phyloP scores from a whole-genome alignment of 139 green algal species.

The Volvox africanus region DNA sequence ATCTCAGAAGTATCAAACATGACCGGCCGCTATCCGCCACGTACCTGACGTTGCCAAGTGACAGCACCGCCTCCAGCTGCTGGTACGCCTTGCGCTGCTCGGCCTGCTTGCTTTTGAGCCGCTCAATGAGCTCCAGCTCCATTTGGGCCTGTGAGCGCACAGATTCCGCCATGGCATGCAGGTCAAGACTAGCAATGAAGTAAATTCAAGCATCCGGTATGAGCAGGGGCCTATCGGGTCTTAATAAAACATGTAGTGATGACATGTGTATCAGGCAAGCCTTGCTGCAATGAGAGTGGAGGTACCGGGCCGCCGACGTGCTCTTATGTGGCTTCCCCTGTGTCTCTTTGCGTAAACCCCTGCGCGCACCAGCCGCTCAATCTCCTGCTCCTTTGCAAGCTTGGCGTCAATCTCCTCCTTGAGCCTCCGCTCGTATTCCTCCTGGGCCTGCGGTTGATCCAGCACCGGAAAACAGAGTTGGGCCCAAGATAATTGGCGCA shows the following conservation, averaged over 20 bases:
- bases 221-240: too few relatives aligned
- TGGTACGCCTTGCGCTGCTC: slow-evolving; percentile 74
- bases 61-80: slow-evolving; percentile 73
- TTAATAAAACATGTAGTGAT: too few relatives aligned
- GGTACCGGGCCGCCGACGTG: not conserved
- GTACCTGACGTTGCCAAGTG: slow-evolving; percentile 36
- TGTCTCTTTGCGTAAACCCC: not conserved
- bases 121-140: slow-evolving; percentile 80
- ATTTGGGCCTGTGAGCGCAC: slow-evolving; percentile 62
- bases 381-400: slow-evolving; percentile 74
- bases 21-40: not conserved
- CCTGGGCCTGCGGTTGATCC: slow-evolving; percentile 64
- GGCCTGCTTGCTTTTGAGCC: slow-evolving; percentile 75
- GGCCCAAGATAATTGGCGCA: not conserved
- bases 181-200: too few relatives aligned
- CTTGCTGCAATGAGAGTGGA: too few relatives aligned
- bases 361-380: slow-evolving; percentile 73
- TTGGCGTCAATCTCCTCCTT: slow-evolving; percentile 76
- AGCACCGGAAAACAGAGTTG: not conserved
- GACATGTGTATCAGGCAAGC: too few relatives aligned
- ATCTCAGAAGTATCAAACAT: too few relatives aligned
- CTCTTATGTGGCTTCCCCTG: not conserved
- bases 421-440: slow-evolving; percentile 78
- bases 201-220: too few relatives aligned
- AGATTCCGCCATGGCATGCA: not conserved